phyloP scores from a whole-genome alignment of 768 basidiomycete genomes.

The Boletus patriciae region DNA sequence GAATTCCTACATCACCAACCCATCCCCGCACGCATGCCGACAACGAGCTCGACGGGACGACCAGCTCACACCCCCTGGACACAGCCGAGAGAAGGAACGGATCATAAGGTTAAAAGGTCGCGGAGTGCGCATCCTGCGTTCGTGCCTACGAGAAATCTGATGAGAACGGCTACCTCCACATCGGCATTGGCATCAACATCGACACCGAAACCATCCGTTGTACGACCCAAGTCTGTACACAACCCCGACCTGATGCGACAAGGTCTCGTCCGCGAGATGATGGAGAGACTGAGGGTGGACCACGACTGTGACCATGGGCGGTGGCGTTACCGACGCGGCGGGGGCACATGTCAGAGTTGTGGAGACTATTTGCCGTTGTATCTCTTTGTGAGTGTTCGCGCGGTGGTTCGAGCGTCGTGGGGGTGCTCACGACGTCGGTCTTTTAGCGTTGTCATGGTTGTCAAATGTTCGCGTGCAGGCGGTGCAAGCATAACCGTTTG shows the following conservation, averaged over 20 bases:
- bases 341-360: constrained; percentile 50
- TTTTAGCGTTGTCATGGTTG: constrained; percentile 36
- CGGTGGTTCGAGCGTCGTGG: not conserved
- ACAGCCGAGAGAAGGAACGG: not conserved
- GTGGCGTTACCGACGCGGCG: constrained; percentile 48
- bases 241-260: constrained; percentile 7
- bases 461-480: constrained; percentile 36
- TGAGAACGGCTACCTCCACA: not conserved
- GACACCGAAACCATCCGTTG: not conserved
- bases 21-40: constrained; percentile 1
- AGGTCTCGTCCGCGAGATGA: constrained; percentile 31
- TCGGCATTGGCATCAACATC: not conserved
- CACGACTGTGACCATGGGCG: constrained; percentile 52
- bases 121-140: no score
- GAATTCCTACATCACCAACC: not conserved
- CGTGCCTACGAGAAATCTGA: not conserved
- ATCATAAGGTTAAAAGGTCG: not conserved
- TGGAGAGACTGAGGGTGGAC: constrained; percentile 44
- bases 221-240: not conserved
- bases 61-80: not conserved
- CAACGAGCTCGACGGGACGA: not conserved
- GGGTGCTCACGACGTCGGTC: not conserved
- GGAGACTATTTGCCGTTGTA: constrained; percentile 39
- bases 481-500: constrained; percentile 40
- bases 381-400: constrained; percentile 45